Base-by-base conservation (phyloP, 495 filamentous ascomycete species). In the Bryoglossum gracile region DNA sequence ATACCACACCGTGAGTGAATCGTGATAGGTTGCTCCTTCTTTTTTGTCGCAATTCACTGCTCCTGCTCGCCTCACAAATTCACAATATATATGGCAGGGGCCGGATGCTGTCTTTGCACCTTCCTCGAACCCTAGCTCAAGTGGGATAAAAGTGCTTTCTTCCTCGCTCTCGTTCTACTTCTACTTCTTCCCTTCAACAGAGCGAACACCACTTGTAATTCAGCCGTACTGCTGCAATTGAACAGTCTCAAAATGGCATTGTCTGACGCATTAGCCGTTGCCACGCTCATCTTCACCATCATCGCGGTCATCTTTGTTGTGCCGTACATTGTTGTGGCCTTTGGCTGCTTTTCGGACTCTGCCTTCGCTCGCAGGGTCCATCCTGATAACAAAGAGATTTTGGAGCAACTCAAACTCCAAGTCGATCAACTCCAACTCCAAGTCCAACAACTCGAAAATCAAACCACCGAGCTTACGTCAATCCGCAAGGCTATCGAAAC, bases 171-270 rank as follows among this genome's bases (percentile, higher is more conserved):
- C 40, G 24, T 43, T 43, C 24, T 43, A 28, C 24, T 25, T 43
- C 40, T 43, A 19, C 40, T 43, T 43, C 40, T 43, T 23, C 22
- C 40, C 40, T 43, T 28, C 33, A 43, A 43, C 40, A 43, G 19
- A 43, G 19, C 40, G 8, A 43, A 25, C 35, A 8, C 35, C 40
- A 24, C 8, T 43, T 28, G 24, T 24, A 43, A 43, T 28, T 43
- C 21, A 25, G 24, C 24, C 5, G 40, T 23, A 43, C 40, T 43
- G n/a, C 40, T 43, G 40, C 24, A 43, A 43, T 43, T 43, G 3
- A 25, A 43, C 25, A 28, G 18, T 43, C 28, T 43, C 40, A 28
- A 43, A 43, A 43, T 43, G 40, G 40, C 40, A 25, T 43, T 28
- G 24, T 26, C 40, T 25, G 40, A 43, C n/a, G 33, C 13, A 35